These are phyloP conservation scores for Lactifluus hygrophoroides DNA, from an alignment of 768 basidiomycete species.

Conservation along the genomic window DNA sequence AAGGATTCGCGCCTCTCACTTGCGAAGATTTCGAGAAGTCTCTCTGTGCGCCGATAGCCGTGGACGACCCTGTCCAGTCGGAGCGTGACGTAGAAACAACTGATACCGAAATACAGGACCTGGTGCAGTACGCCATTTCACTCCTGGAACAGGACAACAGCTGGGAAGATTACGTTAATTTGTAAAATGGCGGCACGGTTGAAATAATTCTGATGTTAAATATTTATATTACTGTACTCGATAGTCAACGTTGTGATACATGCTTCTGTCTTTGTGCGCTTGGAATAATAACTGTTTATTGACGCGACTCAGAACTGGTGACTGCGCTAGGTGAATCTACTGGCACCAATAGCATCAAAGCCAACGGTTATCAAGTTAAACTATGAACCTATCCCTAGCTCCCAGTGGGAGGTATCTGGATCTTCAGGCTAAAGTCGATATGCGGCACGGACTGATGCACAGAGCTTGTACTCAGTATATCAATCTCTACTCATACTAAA, in stretches of 20 bases:
- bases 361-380: no score
- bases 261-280: background rate
- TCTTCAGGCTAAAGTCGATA: conserved; percentile 95
- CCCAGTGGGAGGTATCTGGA: conserved; percentile 47
- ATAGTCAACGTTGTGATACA: background rate
- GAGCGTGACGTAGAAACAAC: background rate
- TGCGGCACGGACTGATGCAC: conserved; percentile 91
- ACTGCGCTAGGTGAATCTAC: background rate
- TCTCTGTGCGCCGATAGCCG: background rate
- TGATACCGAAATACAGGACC: background rate
- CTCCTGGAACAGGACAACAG: background rate
- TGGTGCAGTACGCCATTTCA: background rate
- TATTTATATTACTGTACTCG: background rate
- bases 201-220: background rate
- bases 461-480: conserved; percentile 85
- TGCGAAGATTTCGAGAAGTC: background rate
- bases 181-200: background rate
- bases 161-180: background rate
- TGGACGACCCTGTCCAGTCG: background rate
- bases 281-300: background rate
- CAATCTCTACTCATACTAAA: conserved; percentile 55
- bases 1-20: background rate
- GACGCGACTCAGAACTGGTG: background rate
- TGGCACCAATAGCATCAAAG: no score
- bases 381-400: no score